Evolutionary conservation across 2,329 filamentous ascomycete species (phyloP), one percentile per base, ranked within the genome.

Genomic region (Exophiala dermatitidis): DNA sequence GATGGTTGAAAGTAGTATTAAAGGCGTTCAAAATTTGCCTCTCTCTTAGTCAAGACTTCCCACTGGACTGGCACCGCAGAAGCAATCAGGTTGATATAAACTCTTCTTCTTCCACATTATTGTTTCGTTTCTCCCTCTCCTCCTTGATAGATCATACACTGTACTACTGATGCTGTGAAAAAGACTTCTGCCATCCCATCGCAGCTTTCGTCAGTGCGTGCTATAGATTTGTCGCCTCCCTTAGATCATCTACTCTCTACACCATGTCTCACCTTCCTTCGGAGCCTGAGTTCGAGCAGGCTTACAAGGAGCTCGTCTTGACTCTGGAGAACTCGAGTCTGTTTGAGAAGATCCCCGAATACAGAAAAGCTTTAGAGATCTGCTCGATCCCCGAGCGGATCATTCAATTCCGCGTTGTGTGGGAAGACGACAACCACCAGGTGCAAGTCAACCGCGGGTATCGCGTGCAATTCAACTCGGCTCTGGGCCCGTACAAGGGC

Each of bases 231-330:
- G 32, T 29, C 5, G 3, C 40, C 42, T 45, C 40, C 30, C 36
- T 12, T 29, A 19, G 3, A 6, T 38, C n/a, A 3, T 36, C 2
- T 26, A 8, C 45, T 10, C 19, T 10, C 47, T 51, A 4, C 63
- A 77, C 62, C 63, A 93, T 94, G 88, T 87, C 90, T 63, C 85
- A 93, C 78, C 80, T 93, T 67, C 83, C 88, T 48, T 76, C 77
- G 61, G 91, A 97, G 82, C 91, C 93, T 68, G 91, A 98, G 79
- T 97, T 97, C 78, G 84, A 96, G 83, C 91, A 97, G 82, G 91
- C 91, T 68, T 95, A 95, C 83, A 88, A 90, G 73, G 91, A 98
- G 82, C 88, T 98, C 64, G 88, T 80, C 72, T 93, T 86, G 68
- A 95, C 90, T 59, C 88, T 98, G 69, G 90, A 97, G 77, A 84